phyloP scores from a whole-genome alignment of 805 yeast genomes.

The Gaillardinia entomophila region DNA sequence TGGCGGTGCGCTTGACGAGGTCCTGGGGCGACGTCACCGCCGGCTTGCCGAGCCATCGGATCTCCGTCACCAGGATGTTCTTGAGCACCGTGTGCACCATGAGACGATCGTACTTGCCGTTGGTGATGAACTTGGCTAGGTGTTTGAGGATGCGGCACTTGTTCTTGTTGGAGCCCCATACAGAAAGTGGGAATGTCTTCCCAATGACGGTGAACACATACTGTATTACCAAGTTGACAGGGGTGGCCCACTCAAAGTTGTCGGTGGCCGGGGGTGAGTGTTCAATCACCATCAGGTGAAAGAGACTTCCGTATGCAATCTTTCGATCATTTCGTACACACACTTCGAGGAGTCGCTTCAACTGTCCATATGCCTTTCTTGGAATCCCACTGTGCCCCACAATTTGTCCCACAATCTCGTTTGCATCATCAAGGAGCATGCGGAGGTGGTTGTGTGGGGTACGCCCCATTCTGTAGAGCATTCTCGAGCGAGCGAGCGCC shows the following conservation, averaged over 20 bases:
- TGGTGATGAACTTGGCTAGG: slow-evolving; percentile 31
- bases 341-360: slow-evolving; percentile 10
- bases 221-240: slow-evolving; percentile 28
- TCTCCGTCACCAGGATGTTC: slow-evolving; percentile 35
- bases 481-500: slow-evolving; percentile 8
- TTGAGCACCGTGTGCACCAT: slow-evolving; percentile 23
- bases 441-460: neutral
- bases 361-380: slow-evolving; percentile 14
- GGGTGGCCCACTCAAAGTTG: slow-evolving; percentile 26
- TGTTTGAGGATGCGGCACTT: slow-evolving; percentile 31
- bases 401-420: no score
- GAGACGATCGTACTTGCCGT: slow-evolving; percentile 32
- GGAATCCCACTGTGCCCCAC: no score
- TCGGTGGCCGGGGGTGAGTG: no score
- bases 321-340: slow-evolving; percentile 27
- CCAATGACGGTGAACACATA: slow-evolving; percentile 41
- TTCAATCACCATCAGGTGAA: slow-evolving; percentile 26
- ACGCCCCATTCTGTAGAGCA: slow-evolving; percentile 14
- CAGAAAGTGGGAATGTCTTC: slow-evolving; percentile 43
- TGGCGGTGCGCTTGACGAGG: slow-evolving; percentile 23
- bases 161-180: slow-evolving; percentile 51
- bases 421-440: neutral
- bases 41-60: slow-evolving; percentile 50
- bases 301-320: slow-evolving; percentile 29
- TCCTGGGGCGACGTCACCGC: slow-evolving; percentile 36